phyloP scores from a whole-genome alignment of 2,329 filamentous ascomycete genomes.

The Penicillium sp. region DNA sequence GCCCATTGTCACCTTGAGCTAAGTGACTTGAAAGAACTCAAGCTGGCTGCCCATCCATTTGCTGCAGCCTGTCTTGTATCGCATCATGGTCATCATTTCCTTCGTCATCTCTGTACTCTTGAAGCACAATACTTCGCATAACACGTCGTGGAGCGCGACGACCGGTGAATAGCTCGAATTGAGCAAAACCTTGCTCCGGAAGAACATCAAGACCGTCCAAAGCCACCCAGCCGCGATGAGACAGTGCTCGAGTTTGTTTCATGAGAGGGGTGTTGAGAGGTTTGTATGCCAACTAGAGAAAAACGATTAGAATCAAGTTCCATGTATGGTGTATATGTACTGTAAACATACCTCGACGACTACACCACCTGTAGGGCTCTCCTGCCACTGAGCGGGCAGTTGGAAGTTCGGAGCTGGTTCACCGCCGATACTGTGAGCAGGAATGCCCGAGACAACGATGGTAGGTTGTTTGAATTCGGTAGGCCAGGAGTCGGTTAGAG shows the following conservation, averaged over 20 bases:
- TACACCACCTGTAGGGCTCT: conserved; percentile 43
- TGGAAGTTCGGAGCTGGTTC: conserved; percentile 38
- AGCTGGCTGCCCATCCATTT: conserved; percentile 35
- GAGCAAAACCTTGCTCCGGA: conserved; percentile 44
- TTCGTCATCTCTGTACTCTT: conserved; percentile 39
- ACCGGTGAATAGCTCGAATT: conserved; percentile 44
- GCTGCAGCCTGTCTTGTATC: conserved; percentile 33
- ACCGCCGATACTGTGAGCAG: conserved; percentile 39
- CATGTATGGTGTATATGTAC: neutral
- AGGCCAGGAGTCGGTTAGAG: conserved; percentile 36
- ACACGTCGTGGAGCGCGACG: conserved; percentile 40
- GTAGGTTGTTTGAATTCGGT: conserved; percentile 38
- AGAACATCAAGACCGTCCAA: conserved; percentile 43
- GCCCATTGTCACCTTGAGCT: neutral
- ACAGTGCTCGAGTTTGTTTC: conserved; percentile 38
- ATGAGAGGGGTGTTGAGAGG: conserved; percentile 41
- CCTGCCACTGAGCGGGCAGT: conserved; percentile 40
- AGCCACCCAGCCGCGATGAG: conserved; percentile 42
- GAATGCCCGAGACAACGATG: conserved; percentile 42
- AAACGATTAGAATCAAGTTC: neutral
- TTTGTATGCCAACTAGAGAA: conserved; percentile 42
- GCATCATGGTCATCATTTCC: conserved; percentile 33
- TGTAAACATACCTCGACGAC: conserved; percentile 40
- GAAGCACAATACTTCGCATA: conserved; percentile 40
- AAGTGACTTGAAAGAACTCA: conserved; percentile 14